phyloP scores from a whole-genome alignment of 1,139 yeast species.

The Saccharomyces hybrid region DNA sequence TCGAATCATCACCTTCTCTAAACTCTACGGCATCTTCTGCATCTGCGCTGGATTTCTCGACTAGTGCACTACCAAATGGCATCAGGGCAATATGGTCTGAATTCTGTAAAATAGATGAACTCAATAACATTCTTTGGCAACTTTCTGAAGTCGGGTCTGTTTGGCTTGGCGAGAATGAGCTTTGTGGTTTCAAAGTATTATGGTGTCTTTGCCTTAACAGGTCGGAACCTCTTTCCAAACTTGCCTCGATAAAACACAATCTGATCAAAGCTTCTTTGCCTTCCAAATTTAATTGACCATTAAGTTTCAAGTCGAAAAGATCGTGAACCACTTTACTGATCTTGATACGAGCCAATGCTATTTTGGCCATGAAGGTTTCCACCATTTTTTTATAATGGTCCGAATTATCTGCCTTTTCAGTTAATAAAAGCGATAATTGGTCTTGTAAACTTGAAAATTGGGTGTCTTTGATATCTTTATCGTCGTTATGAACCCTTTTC shows the following conservation, averaged over 20 bases:
- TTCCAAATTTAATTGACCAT: slow-evolving; percentile 48
- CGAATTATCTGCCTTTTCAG: slow-evolving; percentile 23
- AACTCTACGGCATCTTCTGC: slow-evolving; percentile 28
- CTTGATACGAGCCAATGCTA: slow-evolving; percentile 39
- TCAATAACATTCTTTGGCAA: slow-evolving; percentile 7
- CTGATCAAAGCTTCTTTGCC: slow-evolving; percentile 69
- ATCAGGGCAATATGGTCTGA: slow-evolving; percentile 32
- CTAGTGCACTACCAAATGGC: slow-evolving; percentile 31
- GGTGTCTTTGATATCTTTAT: slow-evolving; percentile 5
- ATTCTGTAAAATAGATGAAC: slow-evolving; percentile 24
- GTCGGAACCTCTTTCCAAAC: slow-evolving; percentile 57
- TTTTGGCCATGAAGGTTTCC: slow-evolving; percentile 39
- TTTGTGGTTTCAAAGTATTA: neutral
- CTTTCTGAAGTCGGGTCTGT: neutral
- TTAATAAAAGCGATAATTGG: slow-evolving; percentile 30
- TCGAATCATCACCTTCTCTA: slow-evolving; percentile 12
- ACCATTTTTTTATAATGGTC: slow-evolving; percentile 27
- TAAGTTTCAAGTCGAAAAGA: slow-evolving; percentile 47
- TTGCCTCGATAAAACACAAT: slow-evolving; percentile 59
- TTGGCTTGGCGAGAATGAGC: too few species aligned
- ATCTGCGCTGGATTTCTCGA: slow-evolving; percentile 21
- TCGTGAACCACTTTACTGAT: slow-evolving; percentile 50
- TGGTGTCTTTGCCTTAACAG: slow-evolving; percentile 38
- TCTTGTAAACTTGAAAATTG: slow-evolving; percentile 30
- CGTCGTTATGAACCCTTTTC: slow-evolving; percentile 10